phyloP scores from a whole-genome alignment of 768 basidiomycete species.

The Kwoniella bestiolae region DNA sequence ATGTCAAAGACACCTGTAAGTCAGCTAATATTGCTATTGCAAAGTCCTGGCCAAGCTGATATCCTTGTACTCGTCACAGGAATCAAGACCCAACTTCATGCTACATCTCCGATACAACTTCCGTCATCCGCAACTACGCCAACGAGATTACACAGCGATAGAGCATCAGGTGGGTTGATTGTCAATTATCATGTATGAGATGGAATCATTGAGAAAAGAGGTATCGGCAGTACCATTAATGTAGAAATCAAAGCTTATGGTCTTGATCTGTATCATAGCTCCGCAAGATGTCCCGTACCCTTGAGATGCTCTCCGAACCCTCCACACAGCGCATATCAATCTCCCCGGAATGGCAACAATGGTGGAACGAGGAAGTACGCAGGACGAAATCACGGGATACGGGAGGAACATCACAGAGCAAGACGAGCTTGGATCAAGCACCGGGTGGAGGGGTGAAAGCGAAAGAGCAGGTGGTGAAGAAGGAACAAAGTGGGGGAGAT shows the following conservation, averaged over 20 bases:
- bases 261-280: constrained; percentile 30
- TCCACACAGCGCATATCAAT: constrained; percentile 43
- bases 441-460: background rate
- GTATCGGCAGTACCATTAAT: too few species aligned
- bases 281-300: constrained; percentile 48
- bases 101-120: constrained; percentile 54
- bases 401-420: background rate
- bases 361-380: constrained; percentile 46
- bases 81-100: constrained; percentile 46
- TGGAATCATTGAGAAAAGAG: too few species aligned
- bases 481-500: constrained; percentile 18
- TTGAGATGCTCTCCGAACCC: constrained; percentile 51
- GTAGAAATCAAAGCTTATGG: background rate
- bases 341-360: constrained; percentile 45
- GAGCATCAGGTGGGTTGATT: constrained; percentile 55
- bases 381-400: background rate
- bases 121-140: constrained; percentile 43
- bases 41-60: background rate
- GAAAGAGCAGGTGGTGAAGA: constrained; percentile 14
- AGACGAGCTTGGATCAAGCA: background rate
- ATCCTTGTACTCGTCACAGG: constrained; percentile 18
- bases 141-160: constrained; percentile 54
- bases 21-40: background rate
- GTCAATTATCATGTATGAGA: too few species aligned
- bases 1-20: constrained; percentile 43